Evolutionary conservation across 768 basidiomycete species (phyloP).

Genomic region (Lactifluus piperatus): DNA sequence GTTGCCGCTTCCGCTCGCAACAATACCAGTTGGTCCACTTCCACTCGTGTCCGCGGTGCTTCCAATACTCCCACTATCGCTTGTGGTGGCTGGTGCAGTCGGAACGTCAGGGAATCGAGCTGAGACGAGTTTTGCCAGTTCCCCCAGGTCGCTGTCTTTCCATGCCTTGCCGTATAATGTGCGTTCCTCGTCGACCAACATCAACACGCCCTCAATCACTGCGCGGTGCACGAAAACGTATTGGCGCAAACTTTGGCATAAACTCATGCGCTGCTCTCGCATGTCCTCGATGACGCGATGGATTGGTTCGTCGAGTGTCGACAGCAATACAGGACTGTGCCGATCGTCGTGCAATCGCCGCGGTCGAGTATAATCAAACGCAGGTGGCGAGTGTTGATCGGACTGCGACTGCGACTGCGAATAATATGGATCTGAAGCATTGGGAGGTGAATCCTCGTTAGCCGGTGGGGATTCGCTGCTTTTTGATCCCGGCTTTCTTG

Average conservation of each 20-base stretch:
- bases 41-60: neutral
- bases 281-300: slow-evolving; percentile 83
- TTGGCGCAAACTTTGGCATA: slow-evolving; percentile 90
- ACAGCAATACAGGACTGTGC: slow-evolving; percentile 48
- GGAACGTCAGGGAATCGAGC: slow-evolving; percentile 3
- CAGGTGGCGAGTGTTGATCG: slow-evolving; percentile 12
- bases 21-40: neutral
- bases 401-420: slow-evolving; percentile 14
- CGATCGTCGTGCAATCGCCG: slow-evolving; percentile 44
- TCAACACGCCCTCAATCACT: slow-evolving; percentile 70
- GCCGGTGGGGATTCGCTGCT: slow-evolving; percentile 5
- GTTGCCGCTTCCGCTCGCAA: neutral
- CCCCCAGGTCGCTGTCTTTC: slow-evolving; percentile 17
- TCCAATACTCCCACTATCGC: slow-evolving; percentile 8
- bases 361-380: slow-evolving; percentile 54
- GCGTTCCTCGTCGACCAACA: slow-evolving; percentile 66
- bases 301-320: slow-evolving; percentile 66
- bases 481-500: neutral
- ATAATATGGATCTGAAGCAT: slow-evolving; percentile 6
- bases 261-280: slow-evolving; percentile 92
- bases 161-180: slow-evolving; percentile 28
- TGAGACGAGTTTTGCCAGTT: slow-evolving; percentile 21
- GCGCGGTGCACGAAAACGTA: slow-evolving; percentile 91
- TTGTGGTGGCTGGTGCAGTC: neutral
- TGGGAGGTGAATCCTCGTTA: slow-evolving; percentile 10